Percentiles rank a stretch among this genome's conserved stretches.
These are phyloP conservation scores for Trichothecium sympodiale DNA, from an alignment of 2,329 filamentous ascomycete genomes.

Conservation along the genomic window DNA sequence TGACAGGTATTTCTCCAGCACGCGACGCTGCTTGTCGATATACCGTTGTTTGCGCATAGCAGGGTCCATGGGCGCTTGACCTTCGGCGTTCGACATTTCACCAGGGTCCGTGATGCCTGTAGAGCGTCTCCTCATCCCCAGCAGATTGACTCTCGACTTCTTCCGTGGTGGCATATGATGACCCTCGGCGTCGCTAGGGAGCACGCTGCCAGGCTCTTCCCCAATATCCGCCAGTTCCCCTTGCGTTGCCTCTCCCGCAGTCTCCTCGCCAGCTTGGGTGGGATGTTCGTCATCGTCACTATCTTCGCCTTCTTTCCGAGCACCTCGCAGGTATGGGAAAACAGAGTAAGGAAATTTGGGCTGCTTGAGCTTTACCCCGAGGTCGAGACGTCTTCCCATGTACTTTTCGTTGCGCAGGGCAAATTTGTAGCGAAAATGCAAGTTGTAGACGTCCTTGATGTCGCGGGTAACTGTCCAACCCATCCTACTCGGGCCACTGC, in stretches of 20 bases:
- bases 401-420: slow-evolving; percentile 77
- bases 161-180: slow-evolving; percentile 24
- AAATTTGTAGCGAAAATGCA: slow-evolving; percentile 89
- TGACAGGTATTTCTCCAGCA: slow-evolving; percentile 81
- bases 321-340: slow-evolving; percentile 78
- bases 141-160: slow-evolving; percentile 41
- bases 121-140: slow-evolving; percentile 41
- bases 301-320: slow-evolving; percentile 68
- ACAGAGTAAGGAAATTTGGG: slow-evolving; percentile 83
- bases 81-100: slow-evolving; percentile 30
- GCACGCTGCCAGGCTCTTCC: slow-evolving; percentile 48
- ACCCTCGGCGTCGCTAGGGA: slow-evolving; percentile 22
- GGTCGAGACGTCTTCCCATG: slow-evolving; percentile 54
- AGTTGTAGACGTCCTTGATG: slow-evolving; percentile 78
- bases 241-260: slow-evolving; percentile 39
- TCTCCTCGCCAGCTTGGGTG: slow-evolving; percentile 28
- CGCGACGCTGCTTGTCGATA: slow-evolving; percentile 71
- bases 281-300: slow-evolving; percentile 61
- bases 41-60: slow-evolving; percentile 43
- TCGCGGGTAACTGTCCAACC: slow-evolving; percentile 87
- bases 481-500: slow-evolving; percentile 91
- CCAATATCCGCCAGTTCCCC: slow-evolving; percentile 22
- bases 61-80: slow-evolving; percentile 38
- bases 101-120: slow-evolving; percentile 36
- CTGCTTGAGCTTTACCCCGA: slow-evolving; percentile 62